A percentile compares a stretch with the other conserved stretches of the same genome.
Conservation (phyloP, 306 rosid species). For the Acacia crassicarpa region DNA sequence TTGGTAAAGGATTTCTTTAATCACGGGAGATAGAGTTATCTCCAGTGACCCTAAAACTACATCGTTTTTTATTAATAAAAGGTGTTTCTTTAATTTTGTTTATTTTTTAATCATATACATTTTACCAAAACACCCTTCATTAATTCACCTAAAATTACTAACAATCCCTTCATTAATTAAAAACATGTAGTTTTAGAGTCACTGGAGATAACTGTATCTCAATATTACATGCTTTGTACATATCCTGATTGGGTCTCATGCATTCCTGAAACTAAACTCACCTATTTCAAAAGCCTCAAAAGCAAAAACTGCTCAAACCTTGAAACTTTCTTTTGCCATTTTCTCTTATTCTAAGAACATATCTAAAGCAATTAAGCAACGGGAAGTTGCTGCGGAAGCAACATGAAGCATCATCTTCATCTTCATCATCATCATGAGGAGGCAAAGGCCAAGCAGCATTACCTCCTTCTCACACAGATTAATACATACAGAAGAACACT, state of each 20-base stretch:
- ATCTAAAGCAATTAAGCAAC: conserved; percentile 9
- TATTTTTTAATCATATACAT: too few relatives aligned
- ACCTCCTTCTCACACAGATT: conserved; percentile 42
- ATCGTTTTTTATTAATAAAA: too few relatives aligned
- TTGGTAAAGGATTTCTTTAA: too few relatives aligned
- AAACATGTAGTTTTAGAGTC: too few relatives aligned
- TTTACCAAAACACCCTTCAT: too few relatives aligned
- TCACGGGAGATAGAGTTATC: too few relatives aligned
- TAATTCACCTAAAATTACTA: too few relatives aligned
- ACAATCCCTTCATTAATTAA: too few relatives aligned
- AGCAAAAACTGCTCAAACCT: conserved; percentile 24
- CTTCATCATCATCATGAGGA: not conserved
- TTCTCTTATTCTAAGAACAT: not conserved
- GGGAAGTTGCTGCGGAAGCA: conserved; percentile 23
- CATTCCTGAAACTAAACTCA: not conserved
- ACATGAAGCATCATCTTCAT: conserved; percentile 1
- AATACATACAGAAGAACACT: conserved; percentile 50
- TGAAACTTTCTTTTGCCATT: not conserved
- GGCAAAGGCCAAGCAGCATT: conserved; percentile 10
- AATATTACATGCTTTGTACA: not conserved
- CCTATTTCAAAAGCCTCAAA: conserved; percentile 10
- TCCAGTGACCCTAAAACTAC: too few relatives aligned
- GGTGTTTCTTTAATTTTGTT: too few relatives aligned
- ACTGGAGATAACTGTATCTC: too few relatives aligned
- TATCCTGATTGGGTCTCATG: not conserved